Evolutionary conservation across 2,329 filamentous ascomycete species (phyloP).

Genomic region (Colletotrichum sp.): DNA sequence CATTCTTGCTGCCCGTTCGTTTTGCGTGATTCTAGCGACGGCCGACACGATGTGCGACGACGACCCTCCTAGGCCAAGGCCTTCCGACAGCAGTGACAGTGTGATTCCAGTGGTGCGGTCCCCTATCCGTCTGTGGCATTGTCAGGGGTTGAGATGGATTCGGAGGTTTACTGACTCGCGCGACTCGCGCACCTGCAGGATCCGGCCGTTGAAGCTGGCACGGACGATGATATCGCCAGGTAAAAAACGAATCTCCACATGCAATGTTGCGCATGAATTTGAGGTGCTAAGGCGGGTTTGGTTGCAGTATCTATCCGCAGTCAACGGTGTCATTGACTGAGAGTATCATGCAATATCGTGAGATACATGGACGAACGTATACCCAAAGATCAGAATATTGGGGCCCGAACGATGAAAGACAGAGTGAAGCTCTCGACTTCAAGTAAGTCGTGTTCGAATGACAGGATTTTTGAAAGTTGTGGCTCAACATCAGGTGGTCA

Average conservation of each 20-base stretch:
- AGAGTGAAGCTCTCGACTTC: not conserved
- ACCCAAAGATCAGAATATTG: not conserved
- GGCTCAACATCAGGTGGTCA: rapidly evolving
- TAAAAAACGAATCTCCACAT: not conserved
- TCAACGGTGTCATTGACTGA: not conserved
- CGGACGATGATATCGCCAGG: not conserved
- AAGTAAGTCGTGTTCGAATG: not conserved
- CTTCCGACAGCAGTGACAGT: not conserved
- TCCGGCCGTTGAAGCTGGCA: not conserved
- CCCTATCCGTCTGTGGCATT: not conserved
- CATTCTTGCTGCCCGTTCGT: not conserved
- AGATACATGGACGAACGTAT: not conserved
- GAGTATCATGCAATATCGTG: not conserved
- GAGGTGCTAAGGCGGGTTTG: not conserved
- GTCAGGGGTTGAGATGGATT: not conserved
- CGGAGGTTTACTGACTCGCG: not conserved
- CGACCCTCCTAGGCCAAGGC: not conserved
- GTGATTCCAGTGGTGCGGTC: not conserved
- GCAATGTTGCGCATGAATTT: not conserved
- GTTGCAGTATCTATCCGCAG: not conserved
- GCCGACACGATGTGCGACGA: not conserved
- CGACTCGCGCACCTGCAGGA: not conserved
- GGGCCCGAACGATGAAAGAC: not conserved
- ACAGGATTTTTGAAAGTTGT: not conserved
- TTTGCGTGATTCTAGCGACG: not conserved